Evolutionary conservation across 352 stramenopile genomes (phyloP).

Genomic region (Phytophthora fragariaefolia): DNA sequence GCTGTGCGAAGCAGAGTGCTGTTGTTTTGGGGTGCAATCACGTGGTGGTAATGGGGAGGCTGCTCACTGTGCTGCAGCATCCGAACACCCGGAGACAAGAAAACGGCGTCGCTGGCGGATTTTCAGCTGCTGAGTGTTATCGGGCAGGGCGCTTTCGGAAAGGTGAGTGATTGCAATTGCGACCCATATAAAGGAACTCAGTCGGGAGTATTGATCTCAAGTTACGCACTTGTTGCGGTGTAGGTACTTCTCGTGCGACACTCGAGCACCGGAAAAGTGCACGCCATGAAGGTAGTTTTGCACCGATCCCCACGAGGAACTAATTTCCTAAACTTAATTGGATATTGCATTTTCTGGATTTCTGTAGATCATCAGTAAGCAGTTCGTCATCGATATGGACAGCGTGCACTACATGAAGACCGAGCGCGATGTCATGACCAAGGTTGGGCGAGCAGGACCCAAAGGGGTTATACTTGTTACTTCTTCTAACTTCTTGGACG

Average conservation of each 20-base stretch:
- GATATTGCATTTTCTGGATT: not conserved
- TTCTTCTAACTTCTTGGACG: not conserved
- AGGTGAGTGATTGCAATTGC: slow-evolving; percentile 30
- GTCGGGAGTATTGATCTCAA: not conserved
- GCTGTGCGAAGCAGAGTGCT: slow-evolving; percentile 10
- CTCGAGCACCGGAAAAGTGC: slow-evolving; percentile 55
- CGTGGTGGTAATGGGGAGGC: not conserved
- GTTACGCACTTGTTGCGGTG: not conserved
- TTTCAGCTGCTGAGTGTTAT: slow-evolving; percentile 99
- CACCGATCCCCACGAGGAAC: not conserved
- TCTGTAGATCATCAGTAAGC: slow-evolving; percentile 85
- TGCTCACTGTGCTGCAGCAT: slow-evolving; percentile 23
- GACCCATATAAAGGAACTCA: not conserved
- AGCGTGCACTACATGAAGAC: slow-evolving; percentile 83
- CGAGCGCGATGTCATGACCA: slow-evolving; percentile 88
- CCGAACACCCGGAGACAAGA: slow-evolving; percentile 37
- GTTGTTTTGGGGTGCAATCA: not conserved
- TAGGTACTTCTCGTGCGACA: slow-evolving; percentile 83
- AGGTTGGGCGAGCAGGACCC: slow-evolving; percentile 43
- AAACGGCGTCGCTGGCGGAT: slow-evolving; percentile 87
- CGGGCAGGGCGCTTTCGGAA: slow-evolving; percentile 80
- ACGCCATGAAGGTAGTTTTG: slow-evolving; percentile 79
- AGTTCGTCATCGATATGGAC: slow-evolving; percentile 80
- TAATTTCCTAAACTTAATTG: not conserved
- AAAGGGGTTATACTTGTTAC: not conserved